Conservation (phyloP, 2,329 filamentous ascomycete species). For the Alternaria triticina region DNA sequence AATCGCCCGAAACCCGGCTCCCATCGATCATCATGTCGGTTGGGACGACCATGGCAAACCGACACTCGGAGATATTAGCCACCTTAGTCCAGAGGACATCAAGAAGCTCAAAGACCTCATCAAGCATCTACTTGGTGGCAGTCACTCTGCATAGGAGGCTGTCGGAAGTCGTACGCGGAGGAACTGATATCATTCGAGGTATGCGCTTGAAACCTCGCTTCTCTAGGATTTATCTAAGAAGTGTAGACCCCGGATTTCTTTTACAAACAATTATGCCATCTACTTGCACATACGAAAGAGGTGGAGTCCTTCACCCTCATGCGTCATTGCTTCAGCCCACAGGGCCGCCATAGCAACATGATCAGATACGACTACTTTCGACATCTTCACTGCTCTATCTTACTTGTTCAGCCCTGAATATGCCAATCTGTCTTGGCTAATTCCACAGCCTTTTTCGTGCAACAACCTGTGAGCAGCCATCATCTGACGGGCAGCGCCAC, state of each 20-base stretch:
- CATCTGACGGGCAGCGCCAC: conserved; percentile 14
- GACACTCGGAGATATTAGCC: neutral
- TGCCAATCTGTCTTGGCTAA: neutral
- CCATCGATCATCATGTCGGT: conserved; percentile 15
- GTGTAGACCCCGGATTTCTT: neutral
- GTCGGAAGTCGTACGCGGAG: neutral
- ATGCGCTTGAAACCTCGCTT: neutral
- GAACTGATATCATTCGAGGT: neutral
- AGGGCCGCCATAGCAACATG: neutral
- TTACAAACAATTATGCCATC: neutral
- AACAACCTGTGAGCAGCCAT: conserved; percentile 5
- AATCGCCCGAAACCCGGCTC: conserved; percentile 25
- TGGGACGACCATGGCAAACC: conserved; percentile 11
- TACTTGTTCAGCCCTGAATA: neutral
- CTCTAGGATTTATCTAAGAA: neutral
- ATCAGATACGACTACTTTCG: neutral
- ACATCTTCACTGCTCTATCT: neutral
- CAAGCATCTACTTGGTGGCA: neutral
- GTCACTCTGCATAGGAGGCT: neutral
- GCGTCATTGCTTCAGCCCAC: neutral
- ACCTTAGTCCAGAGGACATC: conserved; percentile 1
- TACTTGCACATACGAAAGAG: neutral
- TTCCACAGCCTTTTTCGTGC: conserved; percentile 2
- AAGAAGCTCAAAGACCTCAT: conserved; percentile 3
- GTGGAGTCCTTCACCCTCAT: neutral